These are phyloP conservation scores for Collybiopsis confluens DNA, from an alignment of 768 basidiomycete species.

Conservation along the genomic window DNA sequence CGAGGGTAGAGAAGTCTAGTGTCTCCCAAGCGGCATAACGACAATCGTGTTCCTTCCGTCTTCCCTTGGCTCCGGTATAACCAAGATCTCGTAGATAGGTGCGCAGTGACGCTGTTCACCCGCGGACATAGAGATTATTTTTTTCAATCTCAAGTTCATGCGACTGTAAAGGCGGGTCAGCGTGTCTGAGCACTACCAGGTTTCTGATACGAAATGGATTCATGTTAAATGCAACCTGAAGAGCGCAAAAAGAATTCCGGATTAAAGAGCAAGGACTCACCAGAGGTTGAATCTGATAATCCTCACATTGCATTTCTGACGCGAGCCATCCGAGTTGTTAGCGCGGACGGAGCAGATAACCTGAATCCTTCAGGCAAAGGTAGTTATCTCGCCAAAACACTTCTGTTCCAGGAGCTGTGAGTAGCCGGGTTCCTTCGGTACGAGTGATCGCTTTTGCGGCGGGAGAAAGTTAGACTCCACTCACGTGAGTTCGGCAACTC, in stretches of 20 bases:
- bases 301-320: constrained; percentile 11
- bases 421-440: too few species aligned
- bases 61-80: not conserved
- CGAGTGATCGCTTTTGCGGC: too few species aligned
- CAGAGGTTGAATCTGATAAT: not conserved
- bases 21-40: constrained; percentile 10
- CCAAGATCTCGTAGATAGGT: constrained; percentile 5
- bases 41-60: not conserved
- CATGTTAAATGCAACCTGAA: constrained; percentile 11
- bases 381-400: constrained; percentile 9
- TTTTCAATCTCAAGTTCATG: constrained; percentile 25
- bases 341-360: constrained; percentile 17
- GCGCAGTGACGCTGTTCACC: constrained; percentile 9
- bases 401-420: not conserved
- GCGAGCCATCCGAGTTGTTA: constrained; percentile 17
- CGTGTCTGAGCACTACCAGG: constrained; percentile 25
- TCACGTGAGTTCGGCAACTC: too few species aligned
- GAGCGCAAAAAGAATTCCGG: too few species aligned
- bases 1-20: constrained; percentile 17
- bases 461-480: too few species aligned
- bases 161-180: constrained; percentile 11
- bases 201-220: constrained; percentile 25
- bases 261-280: not conserved
- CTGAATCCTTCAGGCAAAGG: constrained; percentile 13
- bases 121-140: not conserved